Evolutionary conservation across 2,329 filamentous ascomycete genomes (phyloP).

Genomic region (Paraphaeosphaeria sporulosa): DNA sequence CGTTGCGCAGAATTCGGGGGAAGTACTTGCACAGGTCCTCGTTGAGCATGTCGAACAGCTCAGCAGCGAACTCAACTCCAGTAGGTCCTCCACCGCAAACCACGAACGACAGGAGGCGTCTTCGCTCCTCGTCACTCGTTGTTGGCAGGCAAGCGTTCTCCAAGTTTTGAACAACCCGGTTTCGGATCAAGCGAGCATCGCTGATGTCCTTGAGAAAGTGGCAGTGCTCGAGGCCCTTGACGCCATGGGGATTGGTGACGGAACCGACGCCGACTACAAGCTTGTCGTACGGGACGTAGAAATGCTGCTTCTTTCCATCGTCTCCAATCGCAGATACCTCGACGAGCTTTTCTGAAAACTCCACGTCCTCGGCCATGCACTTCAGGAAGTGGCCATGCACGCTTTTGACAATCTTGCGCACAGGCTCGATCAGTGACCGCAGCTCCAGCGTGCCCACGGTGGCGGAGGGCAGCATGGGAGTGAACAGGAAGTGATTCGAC

Average conservation of each 20-base stretch:
- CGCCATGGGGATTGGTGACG: conserved; percentile 91
- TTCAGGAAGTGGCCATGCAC: conserved; percentile 90
- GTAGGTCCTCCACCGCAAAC: conserved; percentile 94
- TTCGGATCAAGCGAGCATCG: conserved; percentile 88
- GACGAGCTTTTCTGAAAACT: conserved; percentile 89
- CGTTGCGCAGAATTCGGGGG: conserved; percentile 89
- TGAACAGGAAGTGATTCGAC: conserved; percentile 97
- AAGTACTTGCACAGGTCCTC: conserved; percentile 88
- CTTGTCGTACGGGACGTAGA: conserved; percentile 98
- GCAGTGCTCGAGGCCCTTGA: conserved; percentile 92
- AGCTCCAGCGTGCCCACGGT: conserved; percentile 95
- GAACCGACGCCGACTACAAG: conserved; percentile 92
- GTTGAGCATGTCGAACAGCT: conserved; percentile 94
- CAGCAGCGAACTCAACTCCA: conserved; percentile 96
- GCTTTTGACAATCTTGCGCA: conserved; percentile 80
- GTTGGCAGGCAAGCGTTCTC: conserved; percentile 93
- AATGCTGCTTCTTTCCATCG: conserved; percentile 75
- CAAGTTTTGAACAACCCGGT: conserved; percentile 86
- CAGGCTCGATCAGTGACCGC: conserved; percentile 89
- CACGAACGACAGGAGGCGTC: conserved; percentile 91
- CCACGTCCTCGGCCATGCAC: conserved; percentile 84
- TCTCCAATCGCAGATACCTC: conserved; percentile 80
- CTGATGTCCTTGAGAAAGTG: conserved; percentile 95
- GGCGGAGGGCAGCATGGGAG: conserved; percentile 95
- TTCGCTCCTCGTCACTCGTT: conserved; percentile 85